These are phyloP conservation scores for Candida morakotiae DNA, from an alignment of 805 yeast genomes.

Conservation along the genomic window DNA sequence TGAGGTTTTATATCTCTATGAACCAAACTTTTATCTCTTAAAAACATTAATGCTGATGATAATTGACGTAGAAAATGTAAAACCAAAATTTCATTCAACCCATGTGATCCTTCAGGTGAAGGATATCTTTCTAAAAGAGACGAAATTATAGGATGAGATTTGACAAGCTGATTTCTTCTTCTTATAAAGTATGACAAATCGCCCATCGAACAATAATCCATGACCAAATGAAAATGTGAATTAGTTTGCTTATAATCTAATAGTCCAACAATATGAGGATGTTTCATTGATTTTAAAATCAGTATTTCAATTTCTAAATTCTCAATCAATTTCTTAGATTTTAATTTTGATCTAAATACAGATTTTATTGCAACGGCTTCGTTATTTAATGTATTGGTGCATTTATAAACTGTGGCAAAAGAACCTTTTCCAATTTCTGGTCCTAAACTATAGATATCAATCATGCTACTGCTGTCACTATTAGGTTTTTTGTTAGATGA, in stretches of 20 bases:
- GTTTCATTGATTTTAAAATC: conserved; percentile 80
- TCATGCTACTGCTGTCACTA: no score
- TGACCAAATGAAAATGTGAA: conserved; percentile 78
- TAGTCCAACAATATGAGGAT: conserved; percentile 88
- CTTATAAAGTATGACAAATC: conserved; percentile 86
- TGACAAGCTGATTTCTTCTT: conserved; percentile 64
- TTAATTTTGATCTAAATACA: conserved; percentile 75
- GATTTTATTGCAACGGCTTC: conserved; percentile 83
- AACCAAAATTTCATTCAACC: conserved; percentile 74
- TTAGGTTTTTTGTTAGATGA: no score
- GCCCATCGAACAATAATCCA: conserved; percentile 97
- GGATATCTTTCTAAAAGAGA: conserved; percentile 80
- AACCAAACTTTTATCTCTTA: conserved; percentile 79
- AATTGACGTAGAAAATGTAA: conserved; percentile 84
- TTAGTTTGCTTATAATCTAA: conserved; percentile 78
- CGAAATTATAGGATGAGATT: conserved; percentile 74
- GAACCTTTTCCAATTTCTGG: conserved; percentile 93
- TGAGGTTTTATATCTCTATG: conserved; percentile 97
- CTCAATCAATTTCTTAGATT: conserved; percentile 82
- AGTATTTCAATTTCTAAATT: conserved; percentile 90
- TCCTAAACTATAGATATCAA: conserved; percentile 58
- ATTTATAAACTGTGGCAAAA: conserved; percentile 93
- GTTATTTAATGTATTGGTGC: conserved; percentile 50
- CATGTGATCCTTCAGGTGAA: conserved; percentile 70
- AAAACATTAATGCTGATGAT: conserved; percentile 75